These are phyloP conservation scores for Hypoxylon sp. DNA, from an alignment of 2,329 filamentous ascomycete species.

Conservation along the genomic window DNA sequence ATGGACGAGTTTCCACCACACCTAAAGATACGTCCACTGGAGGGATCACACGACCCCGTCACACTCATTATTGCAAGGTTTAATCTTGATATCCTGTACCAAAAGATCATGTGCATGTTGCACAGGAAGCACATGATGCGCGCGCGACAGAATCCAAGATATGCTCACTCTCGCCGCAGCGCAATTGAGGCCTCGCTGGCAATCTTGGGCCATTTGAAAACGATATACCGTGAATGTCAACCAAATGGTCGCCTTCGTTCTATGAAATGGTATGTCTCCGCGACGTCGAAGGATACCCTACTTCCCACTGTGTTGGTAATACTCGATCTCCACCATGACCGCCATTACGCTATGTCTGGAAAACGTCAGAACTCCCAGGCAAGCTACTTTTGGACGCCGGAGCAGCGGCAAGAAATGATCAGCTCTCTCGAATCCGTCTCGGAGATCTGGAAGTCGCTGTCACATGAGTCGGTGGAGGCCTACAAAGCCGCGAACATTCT, in stretches of 20 bases:
- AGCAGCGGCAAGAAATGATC: constrained; percentile 81
- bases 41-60: constrained; percentile 83
- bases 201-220: constrained; percentile 81
- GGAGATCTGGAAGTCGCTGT: constrained; percentile 83
- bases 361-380: constrained; percentile 58
- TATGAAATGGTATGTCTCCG: constrained; percentile 83
- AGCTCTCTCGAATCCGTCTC: constrained; percentile 77
- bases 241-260: constrained; percentile 77
- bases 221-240: constrained; percentile 80
- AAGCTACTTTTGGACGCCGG: constrained; percentile 67
- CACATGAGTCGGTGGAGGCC: constrained; percentile 86
- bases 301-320: constrained; percentile 87
- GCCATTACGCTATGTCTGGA: constrained; percentile 59
- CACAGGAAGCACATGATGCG: constrained; percentile 88
- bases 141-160: constrained; percentile 82
- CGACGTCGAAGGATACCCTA: constrained; percentile 85
- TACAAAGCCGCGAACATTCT: constrained; percentile 86
- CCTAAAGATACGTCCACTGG: constrained; percentile 79
- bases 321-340: constrained; percentile 82
- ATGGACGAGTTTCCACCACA: constrained; percentile 81
- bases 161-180: constrained; percentile 83
- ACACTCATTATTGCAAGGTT: constrained; percentile 88
- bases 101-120: constrained; percentile 89
- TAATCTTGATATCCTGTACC: constrained; percentile 84
- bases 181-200: constrained; percentile 90